Evolutionary conservation across 257 asterid genomes (phyloP), one percentile per base, ranked within the genome.

Genomic region (Jacaranda copaia): DNA sequence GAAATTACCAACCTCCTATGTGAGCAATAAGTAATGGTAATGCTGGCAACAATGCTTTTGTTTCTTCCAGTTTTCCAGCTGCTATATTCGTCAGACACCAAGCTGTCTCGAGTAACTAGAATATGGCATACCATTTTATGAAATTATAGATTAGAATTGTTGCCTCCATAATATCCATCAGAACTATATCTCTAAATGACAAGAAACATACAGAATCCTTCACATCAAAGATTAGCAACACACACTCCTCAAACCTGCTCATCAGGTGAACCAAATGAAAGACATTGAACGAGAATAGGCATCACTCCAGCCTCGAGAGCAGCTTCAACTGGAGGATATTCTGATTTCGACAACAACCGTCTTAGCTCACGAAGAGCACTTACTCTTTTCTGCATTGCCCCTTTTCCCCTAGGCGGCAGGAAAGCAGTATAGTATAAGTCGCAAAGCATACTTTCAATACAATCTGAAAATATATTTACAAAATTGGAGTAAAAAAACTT

Each of bases 41-140:
- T 49, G 97, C 96, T 79, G 99, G 99, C 66, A 89, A 82, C 85
- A 96, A 72, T 0, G 98, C 95, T 80, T 86, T 88, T 0, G 97
- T 93, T 87, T 96, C 99, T 78, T 96, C 98, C 3, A 96, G 93
- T 78, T 88, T 86, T 76, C 99, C 99, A 20, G 99, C 96, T 48
- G 97, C 98, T 67, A 96, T 93, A 84, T 96, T 96, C 74, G 99
- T 96, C 79, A 96, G 82, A 84, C 99, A 96, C 99, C 99, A 96
- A 81, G 99, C 97, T 5, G 97, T 94, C 85, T 96, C 98, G n/a
- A 96, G 99, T 85, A 96, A 86, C 99, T 96, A 69, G 42, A 72
- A 73, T 42, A 51, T 68, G 70, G 77, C 9, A 72, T 55, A 40
- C 76, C 78, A 32, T 59, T 19, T 45, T 40, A 51, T 71, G 46